Evolutionary conservation across 352 stramenopile species (phyloP).

Genomic region (Globisporangium acanthophoron): DNA sequence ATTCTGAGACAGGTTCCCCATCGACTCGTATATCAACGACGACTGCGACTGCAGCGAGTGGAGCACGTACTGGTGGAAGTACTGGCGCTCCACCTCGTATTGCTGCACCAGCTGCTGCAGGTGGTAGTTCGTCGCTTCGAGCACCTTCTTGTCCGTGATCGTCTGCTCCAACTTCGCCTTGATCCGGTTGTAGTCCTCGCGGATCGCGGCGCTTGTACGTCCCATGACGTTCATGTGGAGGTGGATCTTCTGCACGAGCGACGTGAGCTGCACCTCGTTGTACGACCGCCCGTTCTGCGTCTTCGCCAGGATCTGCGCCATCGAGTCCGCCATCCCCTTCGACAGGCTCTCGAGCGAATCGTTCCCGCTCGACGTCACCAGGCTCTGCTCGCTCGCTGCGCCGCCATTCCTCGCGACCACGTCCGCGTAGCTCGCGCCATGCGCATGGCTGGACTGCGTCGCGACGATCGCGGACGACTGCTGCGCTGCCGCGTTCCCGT

Average conservation of each 20-base stretch:
- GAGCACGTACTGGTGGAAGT: constrained; percentile 28
- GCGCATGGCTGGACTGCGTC: constrained; percentile 8
- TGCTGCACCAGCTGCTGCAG: constrained; percentile 23
- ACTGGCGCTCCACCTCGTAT: constrained; percentile 27
- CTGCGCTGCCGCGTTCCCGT: neutral
- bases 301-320: constrained; percentile 31
- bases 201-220: constrained; percentile 26
- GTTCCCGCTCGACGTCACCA: constrained; percentile 8
- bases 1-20: constrained; percentile 16
- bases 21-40: constrained; percentile 18
- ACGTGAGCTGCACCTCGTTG: constrained; percentile 30
- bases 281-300: constrained; percentile 20
- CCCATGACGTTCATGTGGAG: constrained; percentile 40
- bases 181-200: constrained; percentile 30
- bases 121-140: constrained; percentile 25
- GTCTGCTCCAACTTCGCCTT: constrained; percentile 25
- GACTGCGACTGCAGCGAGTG: constrained; percentile 20
- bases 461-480: constrained; percentile 11
- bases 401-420: constrained; percentile 12
- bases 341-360: constrained; percentile 24
- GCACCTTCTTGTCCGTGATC: constrained; percentile 27
- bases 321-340: constrained; percentile 30
- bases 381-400: constrained; percentile 6
- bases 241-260: constrained; percentile 33
- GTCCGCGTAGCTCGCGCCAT: constrained; percentile 19